Conservation (phyloP, 164 flowering plant genomes). For the Malania oleifera region DNA sequence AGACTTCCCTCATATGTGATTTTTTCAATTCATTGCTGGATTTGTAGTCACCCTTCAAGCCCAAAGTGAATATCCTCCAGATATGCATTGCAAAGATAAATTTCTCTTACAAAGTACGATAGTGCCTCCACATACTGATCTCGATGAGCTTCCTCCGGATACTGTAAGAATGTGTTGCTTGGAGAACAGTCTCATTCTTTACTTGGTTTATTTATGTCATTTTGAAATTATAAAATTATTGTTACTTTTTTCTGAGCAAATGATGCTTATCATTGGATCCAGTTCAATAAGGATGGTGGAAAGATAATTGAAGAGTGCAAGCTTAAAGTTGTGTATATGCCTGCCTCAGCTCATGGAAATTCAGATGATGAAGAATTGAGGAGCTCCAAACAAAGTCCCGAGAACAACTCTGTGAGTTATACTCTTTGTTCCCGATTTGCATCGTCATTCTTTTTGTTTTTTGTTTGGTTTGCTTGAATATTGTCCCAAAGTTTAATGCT, state of each 20-base stretch:
- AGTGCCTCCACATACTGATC: constrained; percentile 62
- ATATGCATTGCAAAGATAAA: constrained; percentile 90
- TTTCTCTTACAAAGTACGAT: constrained; percentile 81
- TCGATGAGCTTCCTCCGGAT: constrained; percentile 74
- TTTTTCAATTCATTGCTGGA: constrained; percentile 14
- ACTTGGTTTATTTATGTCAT: background rate
- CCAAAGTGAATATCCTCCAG: constrained; percentile 69
- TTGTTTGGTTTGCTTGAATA: background rate
- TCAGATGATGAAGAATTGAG: constrained; percentile 30
- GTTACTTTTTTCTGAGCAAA: background rate
- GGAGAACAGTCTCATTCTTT: background rate
- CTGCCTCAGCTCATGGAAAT: constrained; percentile 29
- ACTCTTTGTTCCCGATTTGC: background rate
- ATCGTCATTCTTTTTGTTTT: background rate
- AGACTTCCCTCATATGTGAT: constrained; percentile 4
- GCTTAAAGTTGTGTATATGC: constrained; percentile 63
- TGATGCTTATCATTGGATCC: constrained; percentile 11
- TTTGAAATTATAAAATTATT: background rate
- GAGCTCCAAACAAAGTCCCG: constrained; percentile 28
- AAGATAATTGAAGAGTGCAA: constrained; percentile 65
- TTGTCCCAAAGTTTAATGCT: too few species aligned
- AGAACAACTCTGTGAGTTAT: constrained; percentile 40
- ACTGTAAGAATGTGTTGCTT: constrained; percentile 44
- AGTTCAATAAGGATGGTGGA: constrained; percentile 77
- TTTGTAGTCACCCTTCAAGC: constrained; percentile 84